Percentiles rank a stretch among this genome's conserved stretches.
These are phyloP conservation scores for Rutidosis leptorrhynchoides DNA, from an alignment of 129 eudicot genomes.

Conservation along the genomic window DNA sequence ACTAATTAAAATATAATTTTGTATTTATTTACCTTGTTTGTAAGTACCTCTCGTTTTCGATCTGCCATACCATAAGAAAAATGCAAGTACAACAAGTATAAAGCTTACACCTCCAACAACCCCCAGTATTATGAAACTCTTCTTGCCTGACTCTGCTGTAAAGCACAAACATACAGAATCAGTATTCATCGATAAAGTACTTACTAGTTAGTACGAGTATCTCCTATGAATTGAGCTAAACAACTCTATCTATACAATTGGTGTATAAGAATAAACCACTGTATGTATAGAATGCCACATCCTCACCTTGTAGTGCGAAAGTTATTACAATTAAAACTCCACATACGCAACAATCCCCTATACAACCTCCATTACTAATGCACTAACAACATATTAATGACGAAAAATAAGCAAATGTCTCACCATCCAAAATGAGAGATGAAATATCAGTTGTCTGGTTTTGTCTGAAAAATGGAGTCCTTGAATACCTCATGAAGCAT, in stretches of 20 bases:
- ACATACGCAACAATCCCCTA: too few relatives aligned
- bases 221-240: too few relatives aligned
- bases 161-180: constrained; percentile 3
- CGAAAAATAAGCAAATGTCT: neutral
- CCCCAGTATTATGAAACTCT: constrained; percentile 21
- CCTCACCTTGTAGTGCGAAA: too few relatives aligned
- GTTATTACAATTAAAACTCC: too few relatives aligned
- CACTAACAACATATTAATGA: neutral
- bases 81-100: constrained; percentile 31
- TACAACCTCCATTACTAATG: too few relatives aligned
- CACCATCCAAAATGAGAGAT: constrained; percentile 43
- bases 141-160: constrained; percentile 42
- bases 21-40: constrained; percentile 19
- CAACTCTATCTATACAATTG: too few relatives aligned
- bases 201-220: neutral
- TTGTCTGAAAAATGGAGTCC: constrained; percentile 31
- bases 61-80: constrained; percentile 21
- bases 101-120: constrained; percentile 48
- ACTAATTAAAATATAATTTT: neutral
- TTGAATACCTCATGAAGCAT: constrained; percentile 56
- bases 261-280: neutral
- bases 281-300: neutral
- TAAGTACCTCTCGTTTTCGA: constrained; percentile 29
- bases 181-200: neutral
- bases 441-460: constrained; percentile 34